These are phyloP conservation scores for Irpex rosettiformis DNA, from an alignment of 1,284 basidiomycete genomes.

Conservation along the genomic window DNA sequence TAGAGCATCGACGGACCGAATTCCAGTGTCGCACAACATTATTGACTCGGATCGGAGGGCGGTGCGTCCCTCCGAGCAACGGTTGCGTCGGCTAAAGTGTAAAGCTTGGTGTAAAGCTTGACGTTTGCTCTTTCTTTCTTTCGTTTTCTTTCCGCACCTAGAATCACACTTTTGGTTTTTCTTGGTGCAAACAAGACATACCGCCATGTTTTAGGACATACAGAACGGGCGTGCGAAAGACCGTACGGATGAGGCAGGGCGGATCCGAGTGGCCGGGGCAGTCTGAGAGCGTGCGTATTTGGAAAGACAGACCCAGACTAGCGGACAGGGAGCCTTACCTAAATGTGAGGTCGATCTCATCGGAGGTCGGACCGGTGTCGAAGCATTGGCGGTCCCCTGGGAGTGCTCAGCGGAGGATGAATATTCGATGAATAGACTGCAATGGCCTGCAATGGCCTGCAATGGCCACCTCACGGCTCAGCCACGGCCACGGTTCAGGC, in stretches of 20 bases:
- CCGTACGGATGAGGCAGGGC: conserved; percentile 11
- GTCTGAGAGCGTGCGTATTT: background rate
- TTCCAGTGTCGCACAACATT: too few species aligned
- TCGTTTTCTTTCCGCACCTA: background rate
- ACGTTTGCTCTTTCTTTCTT: conserved; percentile 6
- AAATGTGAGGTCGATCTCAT: conserved; percentile 3
- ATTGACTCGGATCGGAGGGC: conserved; percentile 27
- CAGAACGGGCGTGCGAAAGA: background rate
- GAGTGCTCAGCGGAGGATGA: background rate
- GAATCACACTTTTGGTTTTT: background rate
- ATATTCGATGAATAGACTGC: too few species aligned
- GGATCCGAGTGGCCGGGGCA: conserved; percentile 14
- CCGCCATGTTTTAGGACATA: background rate
- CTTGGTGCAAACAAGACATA: too few species aligned
- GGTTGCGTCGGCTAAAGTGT: conserved; percentile 21
- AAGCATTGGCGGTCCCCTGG: background rate
- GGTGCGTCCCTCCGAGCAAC: conserved; percentile 16
- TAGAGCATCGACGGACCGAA: background rate
- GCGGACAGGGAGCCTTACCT: background rate
- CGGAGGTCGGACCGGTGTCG: conserved; percentile 1
- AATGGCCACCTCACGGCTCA: too few species aligned
- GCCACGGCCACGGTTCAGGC: too few species aligned
- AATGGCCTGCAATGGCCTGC: background rate
- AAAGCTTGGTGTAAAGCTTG: background rate
- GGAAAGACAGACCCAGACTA: background rate